Base-by-base conservation (phyloP, 257 asterid genomes). In the Eustoma russellianum region DNA sequence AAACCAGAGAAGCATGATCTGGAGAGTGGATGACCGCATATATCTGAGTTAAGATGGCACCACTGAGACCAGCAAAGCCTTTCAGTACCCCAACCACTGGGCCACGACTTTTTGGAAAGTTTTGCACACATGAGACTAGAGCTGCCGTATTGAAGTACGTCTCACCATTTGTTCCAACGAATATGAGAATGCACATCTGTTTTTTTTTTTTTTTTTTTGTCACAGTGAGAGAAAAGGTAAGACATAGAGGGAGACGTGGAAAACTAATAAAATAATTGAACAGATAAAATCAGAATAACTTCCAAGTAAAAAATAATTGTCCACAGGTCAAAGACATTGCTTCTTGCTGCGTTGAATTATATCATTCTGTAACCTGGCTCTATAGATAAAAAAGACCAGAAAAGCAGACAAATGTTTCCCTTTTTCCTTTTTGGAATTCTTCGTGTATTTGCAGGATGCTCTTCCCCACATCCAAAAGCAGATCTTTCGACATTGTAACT, bases 141-240 rank as follows among this genome's bases (percentile, higher is more conserved):
- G 83, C 78, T 11, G 78, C 70, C 7, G 83, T 77, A 52, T 77
- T 77, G 59, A 74, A 77, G 70, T 73, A 77, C 48, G 83, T 77
- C 61, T 77, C 83, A 16, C 83, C 83, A 65, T 77, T 77, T 56
- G 83, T 77, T 45, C 83, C 83, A 41, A 77, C 57, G 60, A 77
- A 74, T 59, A 77, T 77, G 41, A 77, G 78, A 47, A 74, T n/a
- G 60, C 83, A 77, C 83, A 77, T 77, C 80, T 77, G 73, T 35
- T n/a, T n/a, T 5, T 16, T 48, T 58, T 28, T 38, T 7, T 38
- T 3, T 35, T 35, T 35, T 9, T 9, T 5, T 35, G 9, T 6
- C 5, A 11, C 43, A 38, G 7, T 38, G 12, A 38, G 12, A 38
- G 5, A 38, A 38, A 38, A 38, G 5, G 9, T 38, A 24, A 24